Base-by-base conservation (phyloP, 2,329 filamentous ascomycete species). In the Ramichloridium luteum region DNA sequence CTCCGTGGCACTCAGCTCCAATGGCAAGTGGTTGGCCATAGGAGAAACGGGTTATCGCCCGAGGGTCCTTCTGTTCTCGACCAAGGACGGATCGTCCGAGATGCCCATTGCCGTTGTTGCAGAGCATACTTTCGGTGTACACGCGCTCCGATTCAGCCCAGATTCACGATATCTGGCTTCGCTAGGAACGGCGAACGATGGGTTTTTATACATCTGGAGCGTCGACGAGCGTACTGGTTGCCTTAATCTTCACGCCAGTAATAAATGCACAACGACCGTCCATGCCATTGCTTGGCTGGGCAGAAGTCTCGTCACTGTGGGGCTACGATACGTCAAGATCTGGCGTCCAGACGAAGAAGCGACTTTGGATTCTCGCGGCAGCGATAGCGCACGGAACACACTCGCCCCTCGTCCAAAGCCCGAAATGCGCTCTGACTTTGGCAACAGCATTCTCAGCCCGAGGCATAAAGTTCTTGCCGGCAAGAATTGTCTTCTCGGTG, bases 41-140 rank as follows among this genome's bases (percentile, higher is more conserved):
- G 90, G 90, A 48, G 90, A 98, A 39, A 93, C 86, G 3, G 90
- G 90, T 13, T 94, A 96, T 57, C 81, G 79, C 32, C 90, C 90
- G 4, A 72, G 90, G 32, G 84, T 98, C 13, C 66, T 96, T 35
- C 77, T 98, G 33, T 98, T 93, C 58, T 84, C 75, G 17, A 75
- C 90, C 4, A 72, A 64, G 3, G 59, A 80, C 46, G 85, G 93
- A 49, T 70, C 70, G 20, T 80, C 82, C 2, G 86, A 96, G 48
- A 70, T 70, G 1, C 90, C 90, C 2, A 65, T 94, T 5, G 81
- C 85, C 2, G 83, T 81, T 20, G 72, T 98, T 34, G 81, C 74
- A 33, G 90, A 98, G 51, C 90, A 98, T 57, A 78, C 75, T 1
- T 92, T 83, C 55, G 90, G 90, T 5, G 84, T 98, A 17, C 79